These are phyloP conservation scores for Aspergillus funiculosus DNA, from an alignment of 495 filamentous ascomycete species.

Conservation along the genomic window DNA sequence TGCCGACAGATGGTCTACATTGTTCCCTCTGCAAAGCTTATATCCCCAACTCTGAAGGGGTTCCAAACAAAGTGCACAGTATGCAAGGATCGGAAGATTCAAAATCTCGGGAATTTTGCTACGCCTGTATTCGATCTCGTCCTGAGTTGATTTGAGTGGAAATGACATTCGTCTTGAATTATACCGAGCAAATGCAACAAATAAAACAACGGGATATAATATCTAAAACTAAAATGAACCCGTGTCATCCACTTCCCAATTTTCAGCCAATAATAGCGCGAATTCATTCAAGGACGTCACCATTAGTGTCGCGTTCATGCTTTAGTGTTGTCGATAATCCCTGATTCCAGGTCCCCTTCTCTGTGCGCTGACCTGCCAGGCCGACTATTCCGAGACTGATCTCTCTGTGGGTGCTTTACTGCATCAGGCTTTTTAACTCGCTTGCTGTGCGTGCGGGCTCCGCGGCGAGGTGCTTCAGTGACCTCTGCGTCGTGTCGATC, in stretches of 20 bases:
- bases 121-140: slow-evolving; percentile 53
- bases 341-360: slow-evolving; percentile 30
- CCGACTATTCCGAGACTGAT: slow-evolving; percentile 26
- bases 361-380: slow-evolving; percentile 30
- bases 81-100: not conserved
- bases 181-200: slow-evolving; percentile 13
- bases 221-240: too few species aligned
- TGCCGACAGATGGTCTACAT: slow-evolving; percentile 11
- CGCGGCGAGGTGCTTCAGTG: slow-evolving; percentile 1
- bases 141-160: slow-evolving; percentile 40
- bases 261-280: too few species aligned
- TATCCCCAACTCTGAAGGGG: slow-evolving; percentile 20
- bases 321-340: slow-evolving; percentile 14
- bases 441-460: slow-evolving; percentile 1
- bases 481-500: slow-evolving; percentile 31
- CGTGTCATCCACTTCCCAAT: too few species aligned
- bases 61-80: not conserved
- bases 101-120: slow-evolving; percentile 43
- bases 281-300: too few species aligned
- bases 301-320: not conserved
- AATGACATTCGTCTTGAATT: slow-evolving; percentile 13
- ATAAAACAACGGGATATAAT: too few species aligned
- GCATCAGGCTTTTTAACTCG: slow-evolving; percentile 18
- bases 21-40: slow-evolving; percentile 44
- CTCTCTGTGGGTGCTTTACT: slow-evolving; percentile 21